Percentiles rank a stretch among this genome's conserved stretches.
Evolutionary conservation across 257 asterid genomes (phyloP).

Genomic region (Solanum pennellii): DNA sequence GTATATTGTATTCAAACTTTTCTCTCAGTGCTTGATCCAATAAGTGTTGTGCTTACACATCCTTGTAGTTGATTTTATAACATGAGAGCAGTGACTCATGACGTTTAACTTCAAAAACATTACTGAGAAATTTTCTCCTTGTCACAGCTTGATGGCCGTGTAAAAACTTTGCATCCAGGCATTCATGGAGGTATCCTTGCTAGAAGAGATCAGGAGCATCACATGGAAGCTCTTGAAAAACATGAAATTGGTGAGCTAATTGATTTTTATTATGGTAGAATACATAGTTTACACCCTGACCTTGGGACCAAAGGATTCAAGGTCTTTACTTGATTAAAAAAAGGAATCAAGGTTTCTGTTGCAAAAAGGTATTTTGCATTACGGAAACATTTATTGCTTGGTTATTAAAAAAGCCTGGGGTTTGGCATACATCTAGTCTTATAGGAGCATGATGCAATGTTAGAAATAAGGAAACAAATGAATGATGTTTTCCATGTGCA

Average conservation of each 20-base stretch:
- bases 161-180: slow-evolving; percentile 87
- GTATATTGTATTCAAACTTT: background rate
- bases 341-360: background rate
- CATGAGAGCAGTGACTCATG: background rate
- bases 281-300: background rate
- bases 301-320: background rate
- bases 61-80: background rate
- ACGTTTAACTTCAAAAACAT: background rate
- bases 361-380: background rate
- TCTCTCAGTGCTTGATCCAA: background rate
- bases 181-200: slow-evolving; percentile 98
- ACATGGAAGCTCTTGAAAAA: slow-evolving; percentile 75
- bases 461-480: background rate
- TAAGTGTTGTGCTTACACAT: background rate
- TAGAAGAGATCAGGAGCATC: slow-evolving; percentile 85
- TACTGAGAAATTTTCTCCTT: background rate
- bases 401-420: background rate
- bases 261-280: background rate
- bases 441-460: background rate
- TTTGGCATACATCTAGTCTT: background rate
- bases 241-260: slow-evolving; percentile 66
- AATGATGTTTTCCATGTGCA: slow-evolving; percentile 12
- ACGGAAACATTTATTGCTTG: background rate
- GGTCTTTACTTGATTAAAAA: background rate
- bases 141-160: slow-evolving; percentile 94